Evolutionary conservation across 306 rosid genomes (phyloP).

Genomic region (Vigna nakashimae): DNA sequence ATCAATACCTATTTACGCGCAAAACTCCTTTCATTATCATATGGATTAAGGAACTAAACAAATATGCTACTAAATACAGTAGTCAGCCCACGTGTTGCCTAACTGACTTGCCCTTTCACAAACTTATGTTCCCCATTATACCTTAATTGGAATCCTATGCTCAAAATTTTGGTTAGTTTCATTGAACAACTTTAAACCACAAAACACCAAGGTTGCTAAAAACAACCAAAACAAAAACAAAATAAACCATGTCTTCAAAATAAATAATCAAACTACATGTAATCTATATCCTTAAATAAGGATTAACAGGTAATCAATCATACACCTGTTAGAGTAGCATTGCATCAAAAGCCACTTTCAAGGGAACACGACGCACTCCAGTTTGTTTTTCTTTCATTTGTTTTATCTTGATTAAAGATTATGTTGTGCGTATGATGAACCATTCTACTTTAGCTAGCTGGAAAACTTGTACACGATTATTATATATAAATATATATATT

Average conservation of each 20-base stretch:
- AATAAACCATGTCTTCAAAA: slow-evolving; percentile 15
- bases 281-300: slow-evolving; percentile 42
- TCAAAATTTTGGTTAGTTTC: slow-evolving; percentile 37
- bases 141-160: slow-evolving; percentile 56
- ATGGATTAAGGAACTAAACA: slow-evolving; percentile 42
- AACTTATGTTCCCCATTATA: slow-evolving; percentile 51
- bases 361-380: slow-evolving; percentile 56
- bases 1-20: slow-evolving; percentile 60
- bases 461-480: slow-evolving; percentile 39
- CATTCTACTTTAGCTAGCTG: not conserved
- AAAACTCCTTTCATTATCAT: slow-evolving; percentile 37
- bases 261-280: slow-evolving; percentile 25
- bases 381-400: not conserved
- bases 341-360: slow-evolving; percentile 51
- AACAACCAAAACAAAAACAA: slow-evolving; percentile 9
- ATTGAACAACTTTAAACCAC: slow-evolving; percentile 38
- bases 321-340: slow-evolving; percentile 49
- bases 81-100: slow-evolving; percentile 54
- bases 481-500: slow-evolving; percentile 3
- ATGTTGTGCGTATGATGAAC: slow-evolving; percentile 5
- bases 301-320: slow-evolving; percentile 28
- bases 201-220: slow-evolving; percentile 40
- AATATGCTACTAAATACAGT: slow-evolving; percentile 39
- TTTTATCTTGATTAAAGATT: slow-evolving; percentile 28
- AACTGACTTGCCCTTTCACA: slow-evolving; percentile 48